A percentile compares a stretch with the other conserved stretches of the same genome.
phyloP scores from a whole-genome alignment of 768 basidiomycete species.

The Auriscalpium vulgare region DNA sequence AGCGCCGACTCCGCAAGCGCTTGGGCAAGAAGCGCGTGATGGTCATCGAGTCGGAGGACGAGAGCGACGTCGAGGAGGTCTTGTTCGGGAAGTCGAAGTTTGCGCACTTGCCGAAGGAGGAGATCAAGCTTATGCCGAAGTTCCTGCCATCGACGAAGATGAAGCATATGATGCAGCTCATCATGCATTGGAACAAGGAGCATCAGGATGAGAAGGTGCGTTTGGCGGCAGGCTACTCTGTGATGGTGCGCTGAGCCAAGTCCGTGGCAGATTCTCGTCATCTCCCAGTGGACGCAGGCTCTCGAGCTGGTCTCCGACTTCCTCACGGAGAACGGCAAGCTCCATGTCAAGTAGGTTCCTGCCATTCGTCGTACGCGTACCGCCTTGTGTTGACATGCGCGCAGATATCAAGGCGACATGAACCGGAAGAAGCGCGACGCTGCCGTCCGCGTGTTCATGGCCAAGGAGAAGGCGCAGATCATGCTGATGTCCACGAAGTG shows the following conservation, averaged over 20 bases:
- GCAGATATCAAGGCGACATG: slow-evolving; percentile 58
- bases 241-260: not conserved
- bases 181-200: slow-evolving; percentile 36
- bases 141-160: slow-evolving; percentile 71
- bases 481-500: slow-evolving; percentile 63
- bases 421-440: slow-evolving; percentile 40
- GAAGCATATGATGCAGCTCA: slow-evolving; percentile 60
- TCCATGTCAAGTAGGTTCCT: slow-evolving; percentile 43
- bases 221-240: not conserved
- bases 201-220: slow-evolving; percentile 55
- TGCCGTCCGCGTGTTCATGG: slow-evolving; percentile 54
- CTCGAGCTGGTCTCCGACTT: slow-evolving; percentile 58
- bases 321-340: slow-evolving; percentile 41
- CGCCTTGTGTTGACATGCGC: not conserved
- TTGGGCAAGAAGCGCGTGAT: not conserved
- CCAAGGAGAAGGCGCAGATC: slow-evolving; percentile 43
- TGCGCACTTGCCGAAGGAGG: slow-evolving; percentile 13
- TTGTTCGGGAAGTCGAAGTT: slow-evolving; percentile 28
- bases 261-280: slow-evolving; percentile 41
- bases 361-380: not conserved
- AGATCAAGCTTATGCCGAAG: slow-evolving; percentile 39
- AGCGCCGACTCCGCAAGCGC: not conserved
- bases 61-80: slow-evolving; percentile 37
- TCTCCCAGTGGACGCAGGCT: slow-evolving; percentile 67
- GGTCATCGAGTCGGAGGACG: slow-evolving; percentile 29